Percentiles rank a stretch among this genome's conserved stretches.
These are phyloP conservation scores for Lactarius indigo DNA, from an alignment of 768 basidiomycete genomes.

Conservation along the genomic window DNA sequence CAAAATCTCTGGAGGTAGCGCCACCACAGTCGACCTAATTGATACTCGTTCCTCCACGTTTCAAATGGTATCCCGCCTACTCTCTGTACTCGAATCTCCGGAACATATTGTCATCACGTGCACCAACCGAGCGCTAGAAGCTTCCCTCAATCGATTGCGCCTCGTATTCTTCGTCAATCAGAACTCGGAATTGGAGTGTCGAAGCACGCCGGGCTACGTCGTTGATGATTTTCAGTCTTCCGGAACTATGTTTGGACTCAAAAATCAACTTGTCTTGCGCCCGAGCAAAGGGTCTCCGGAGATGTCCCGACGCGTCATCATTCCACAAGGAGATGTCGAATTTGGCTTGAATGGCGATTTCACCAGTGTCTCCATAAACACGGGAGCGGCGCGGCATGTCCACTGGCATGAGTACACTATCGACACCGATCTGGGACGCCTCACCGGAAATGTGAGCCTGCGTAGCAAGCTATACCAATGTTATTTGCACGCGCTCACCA, in stretches of 20 bases:
- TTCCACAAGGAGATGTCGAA: conserved; percentile 4
- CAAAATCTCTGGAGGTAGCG: background rate
- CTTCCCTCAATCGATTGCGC: conserved; percentile 38
- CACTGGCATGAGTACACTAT: conserved; percentile 32
- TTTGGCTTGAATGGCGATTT: conserved; percentile 1
- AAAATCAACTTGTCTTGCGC: conserved; percentile 30
- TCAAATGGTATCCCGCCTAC: background rate
- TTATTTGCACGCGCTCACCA: no score
- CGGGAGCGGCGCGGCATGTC: background rate
- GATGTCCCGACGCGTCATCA: conserved; percentile 6
- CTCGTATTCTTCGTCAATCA: conserved; percentile 40
- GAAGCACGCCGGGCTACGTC: conserved; percentile 40
- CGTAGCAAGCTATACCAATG: no score
- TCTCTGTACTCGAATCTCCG: conserved; percentile 3
- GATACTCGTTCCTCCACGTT: conserved; percentile 7
- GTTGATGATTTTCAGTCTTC: conserved; percentile 40
- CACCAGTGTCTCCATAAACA: background rate
- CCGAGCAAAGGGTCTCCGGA: background rate
- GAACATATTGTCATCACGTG: background rate
- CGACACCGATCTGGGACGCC: no score
- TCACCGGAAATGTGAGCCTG: no score
- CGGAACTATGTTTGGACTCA: conserved; percentile 44
- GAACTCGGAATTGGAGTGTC: conserved; percentile 35
- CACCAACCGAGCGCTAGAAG: background rate
- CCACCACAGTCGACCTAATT: background rate